Evolutionary conservation across 495 filamentous ascomycete species (phyloP).

Genomic region (Penicillium bialowiezense): DNA sequence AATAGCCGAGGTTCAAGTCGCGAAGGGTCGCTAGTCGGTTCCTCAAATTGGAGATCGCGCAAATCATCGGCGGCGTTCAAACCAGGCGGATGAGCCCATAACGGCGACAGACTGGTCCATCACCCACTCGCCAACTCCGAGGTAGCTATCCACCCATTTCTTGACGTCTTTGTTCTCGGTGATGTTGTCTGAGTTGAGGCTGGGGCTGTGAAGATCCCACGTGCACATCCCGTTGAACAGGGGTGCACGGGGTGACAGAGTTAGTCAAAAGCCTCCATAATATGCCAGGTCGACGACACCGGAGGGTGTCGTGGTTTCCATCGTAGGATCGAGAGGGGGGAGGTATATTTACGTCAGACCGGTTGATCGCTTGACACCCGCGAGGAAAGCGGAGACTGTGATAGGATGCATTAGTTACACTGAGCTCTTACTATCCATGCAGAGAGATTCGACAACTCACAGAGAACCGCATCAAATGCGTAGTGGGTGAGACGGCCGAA

Average conservation of each 20-base stretch:
- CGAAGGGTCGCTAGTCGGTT: slow-evolving; percentile 4
- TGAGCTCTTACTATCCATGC: not conserved
- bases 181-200: slow-evolving; percentile 83
- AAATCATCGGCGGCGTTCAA: slow-evolving; percentile 78
- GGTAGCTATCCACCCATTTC: slow-evolving; percentile 91
- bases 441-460: slow-evolving; percentile 48
- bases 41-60: not conserved
- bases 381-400: slow-evolving; percentile 89
- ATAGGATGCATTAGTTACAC: slow-evolving; percentile 18
- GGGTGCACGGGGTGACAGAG: slow-evolving; percentile 33
- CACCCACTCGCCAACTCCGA: slow-evolving; percentile 93
- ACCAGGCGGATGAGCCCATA: slow-evolving; percentile 80
- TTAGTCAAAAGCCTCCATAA: slow-evolving; percentile 23
- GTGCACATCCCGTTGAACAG: slow-evolving; percentile 22
- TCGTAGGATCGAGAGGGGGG: no score
- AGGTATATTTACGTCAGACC: slow-evolving; percentile 83
- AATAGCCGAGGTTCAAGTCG: slow-evolving; percentile 10
- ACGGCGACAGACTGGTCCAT: slow-evolving; percentile 96
- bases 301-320: not conserved
- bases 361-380: slow-evolving; percentile 92
- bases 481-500: slow-evolving; percentile 90
- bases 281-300: not conserved
- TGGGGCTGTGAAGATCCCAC: slow-evolving; percentile 58
- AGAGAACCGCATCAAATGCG: slow-evolving; percentile 91
- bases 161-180: slow-evolving; percentile 81